Base-by-base conservation (phyloP, 78 protist genomes). In the Cavenderia fasciculata region DNA sequence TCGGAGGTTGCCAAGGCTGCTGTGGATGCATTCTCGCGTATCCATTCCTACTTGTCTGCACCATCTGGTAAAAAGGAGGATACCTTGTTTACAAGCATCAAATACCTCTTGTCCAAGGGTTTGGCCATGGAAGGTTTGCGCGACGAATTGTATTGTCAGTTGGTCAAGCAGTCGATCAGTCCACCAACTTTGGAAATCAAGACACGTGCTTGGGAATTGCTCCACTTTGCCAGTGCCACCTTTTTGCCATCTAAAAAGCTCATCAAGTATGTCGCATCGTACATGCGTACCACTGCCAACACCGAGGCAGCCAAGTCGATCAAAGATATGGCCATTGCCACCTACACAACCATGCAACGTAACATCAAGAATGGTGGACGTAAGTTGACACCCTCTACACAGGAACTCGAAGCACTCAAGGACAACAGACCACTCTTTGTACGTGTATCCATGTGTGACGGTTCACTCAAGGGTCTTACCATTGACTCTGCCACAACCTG, bases 141-240 rank as follows among this genome's bases (percentile, higher is more conserved):
- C 47, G 93, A 87, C 52, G 93, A 87, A 70, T 74, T 87, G 70
- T 87, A 74, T 71, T 68, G 86, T 34, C 93, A 87, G 49, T 46
- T 87, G 27, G 59, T 75, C 46, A 87, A 87, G 70, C 93, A 87
- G 46, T 77, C 93, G 3, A 87, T 86, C 0, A 70, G 44, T 8
- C 62, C 73, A 16, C 93, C 93, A 59, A 65, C 36, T 47, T 65
- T 59, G 47, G 93, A 87, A 49, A 25, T 62, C 33, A 73, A 75
- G 34, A 43, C 46, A 10, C 75, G 86, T 57, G 78, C 68, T 34
- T 87, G 93, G 93, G 93, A 87, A n/a, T 47, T 87, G 16, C 44
- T 87, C 46, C 88, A 75, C 54, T 87, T 47, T 71, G 47, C 47
- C 25, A 68, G 77, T 31, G 38, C 77, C 16, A 77, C 86, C 4